phyloP scores from a whole-genome alignment of 306 rosid species.

The Prunus padus region DNA sequence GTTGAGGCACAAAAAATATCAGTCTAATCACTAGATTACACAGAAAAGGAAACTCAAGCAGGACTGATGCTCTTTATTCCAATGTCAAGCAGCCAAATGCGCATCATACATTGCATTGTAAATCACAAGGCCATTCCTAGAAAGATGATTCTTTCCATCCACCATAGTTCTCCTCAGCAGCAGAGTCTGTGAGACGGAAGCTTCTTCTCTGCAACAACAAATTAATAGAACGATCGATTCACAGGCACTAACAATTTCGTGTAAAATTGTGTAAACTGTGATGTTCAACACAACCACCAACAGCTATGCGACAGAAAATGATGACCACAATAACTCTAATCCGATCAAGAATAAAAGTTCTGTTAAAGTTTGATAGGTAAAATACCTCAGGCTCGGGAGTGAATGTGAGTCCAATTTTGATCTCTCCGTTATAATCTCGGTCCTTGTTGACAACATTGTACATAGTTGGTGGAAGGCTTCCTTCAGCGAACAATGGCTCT shows the following conservation, averaged over 20 bases:
- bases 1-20: background rate
- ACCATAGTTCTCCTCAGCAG: constrained; percentile 38
- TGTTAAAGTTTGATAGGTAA: background rate
- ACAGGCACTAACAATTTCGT: background rate
- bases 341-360: background rate
- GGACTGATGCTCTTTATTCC: constrained; percentile 5
- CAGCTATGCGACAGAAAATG: too few relatives aligned
- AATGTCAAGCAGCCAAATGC: background rate
- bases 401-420: constrained; percentile 52
- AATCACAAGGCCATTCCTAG: background rate
- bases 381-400: constrained; percentile 28
- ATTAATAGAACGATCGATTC: background rate
- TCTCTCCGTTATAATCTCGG: constrained; percentile 47
- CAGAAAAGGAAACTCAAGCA: background rate
- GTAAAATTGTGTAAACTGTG: background rate
- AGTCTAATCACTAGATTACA: background rate
- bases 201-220: background rate
- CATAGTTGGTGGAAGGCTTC: constrained; percentile 42
- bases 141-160: constrained; percentile 66
- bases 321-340: background rate
- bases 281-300: background rate
- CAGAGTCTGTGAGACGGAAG: background rate
- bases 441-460: constrained; percentile 60
- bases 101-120: background rate
- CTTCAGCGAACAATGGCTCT: constrained; percentile 41